Evolutionary conservation across 306 rosid genomes (phyloP), one percentile per base, ranked within the genome.

Genomic region (Rosa multiflora): DNA sequence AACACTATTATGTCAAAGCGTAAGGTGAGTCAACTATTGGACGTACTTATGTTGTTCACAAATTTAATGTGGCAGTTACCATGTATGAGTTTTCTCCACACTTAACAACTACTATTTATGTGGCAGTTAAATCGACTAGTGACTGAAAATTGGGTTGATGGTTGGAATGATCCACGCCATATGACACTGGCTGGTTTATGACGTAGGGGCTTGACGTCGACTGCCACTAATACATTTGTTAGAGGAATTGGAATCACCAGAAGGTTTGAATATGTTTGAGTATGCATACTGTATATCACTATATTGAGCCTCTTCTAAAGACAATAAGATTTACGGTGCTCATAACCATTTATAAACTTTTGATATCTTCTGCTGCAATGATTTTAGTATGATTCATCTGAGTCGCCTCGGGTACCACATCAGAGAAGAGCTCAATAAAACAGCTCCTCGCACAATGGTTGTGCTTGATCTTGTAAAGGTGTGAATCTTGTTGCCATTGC

Each of bases 151-250:
- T 90, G 96, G 98, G 98, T 96, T 75, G 94, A 96, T 75, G 96
- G 98, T 70, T 96, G 99, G 99, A 98, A 96, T 90, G 99, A 96
- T 82, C 98, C 99, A 52, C 97, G 99, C 12, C 92, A 93, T 67
- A 88, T 96, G 96, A 96, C 98, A 23, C 86, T 96, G 72, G 93
- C 97, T 51, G 99, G 99, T 77, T 87, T 96, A 83, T 81, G 90
- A 78, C 99, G 97, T 17, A 91, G 94, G 85, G 99, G 99, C 73
- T 83, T 93, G 46, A 88, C 94, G 17, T 83, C 94, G 59, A 87
- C 91, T 35, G 91, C 99, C 47, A 91, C 91, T 43, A 96, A 96
- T 89, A 83, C 94, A 35, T 96, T 96, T 88, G 96, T 93, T 56
- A 87, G 97, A 75, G 96, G 98, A 88, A 88, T 96, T 77, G 98